These are phyloP conservation scores for Pseudocercospora cruenta DNA, from an alignment of 2,329 filamentous ascomycete species.

Conservation along the genomic window DNA sequence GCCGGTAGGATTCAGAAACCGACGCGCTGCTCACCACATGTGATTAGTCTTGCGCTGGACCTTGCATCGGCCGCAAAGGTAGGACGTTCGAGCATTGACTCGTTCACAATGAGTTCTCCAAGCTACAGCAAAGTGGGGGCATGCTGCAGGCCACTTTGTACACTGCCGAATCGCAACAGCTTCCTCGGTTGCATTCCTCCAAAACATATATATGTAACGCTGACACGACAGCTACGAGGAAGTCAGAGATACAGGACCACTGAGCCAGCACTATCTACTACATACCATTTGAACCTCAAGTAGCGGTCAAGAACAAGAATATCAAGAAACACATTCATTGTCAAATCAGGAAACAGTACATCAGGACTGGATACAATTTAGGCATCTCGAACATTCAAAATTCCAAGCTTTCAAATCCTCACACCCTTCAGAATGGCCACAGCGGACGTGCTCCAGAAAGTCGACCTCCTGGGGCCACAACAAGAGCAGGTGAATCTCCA, in stretches of 20 bases:
- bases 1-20: background rate
- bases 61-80: background rate
- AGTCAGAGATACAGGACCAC: background rate
- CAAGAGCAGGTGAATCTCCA: constrained; percentile 24
- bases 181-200: background rate
- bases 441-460: constrained; percentile 23
- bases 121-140: background rate
- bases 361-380: background rate
- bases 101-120: background rate
- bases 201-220: background rate
- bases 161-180: background rate
- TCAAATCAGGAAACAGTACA: background rate
- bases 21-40: background rate
- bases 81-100: background rate
- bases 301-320: too few species aligned
- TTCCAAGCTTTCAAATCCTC: background rate
- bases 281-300: background rate
- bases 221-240: background rate
- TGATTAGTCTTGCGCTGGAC: background rate
- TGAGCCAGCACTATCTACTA: background rate
- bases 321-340: background rate
- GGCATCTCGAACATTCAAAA: background rate
- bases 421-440: constrained; percentile 23
- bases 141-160: background rate
- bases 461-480: constrained; percentile 25